Evolutionary conservation across 1,284 basidiomycete genomes (phyloP).

Genomic region (Boletus sp.): DNA sequence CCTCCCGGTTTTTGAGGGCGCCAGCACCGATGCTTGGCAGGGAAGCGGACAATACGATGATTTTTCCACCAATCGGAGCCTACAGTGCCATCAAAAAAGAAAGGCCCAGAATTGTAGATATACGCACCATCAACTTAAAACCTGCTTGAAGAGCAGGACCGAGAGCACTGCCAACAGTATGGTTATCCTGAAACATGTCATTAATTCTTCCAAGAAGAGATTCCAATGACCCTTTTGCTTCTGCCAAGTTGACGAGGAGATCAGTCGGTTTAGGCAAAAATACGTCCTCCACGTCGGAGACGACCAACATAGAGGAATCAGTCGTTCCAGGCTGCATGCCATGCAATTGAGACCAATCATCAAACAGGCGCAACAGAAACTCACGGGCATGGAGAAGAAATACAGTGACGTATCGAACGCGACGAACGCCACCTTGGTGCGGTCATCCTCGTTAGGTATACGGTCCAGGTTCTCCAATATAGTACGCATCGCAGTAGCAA

Average conservation of each 20-base stretch:
- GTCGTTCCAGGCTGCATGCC: slow-evolving; percentile 63
- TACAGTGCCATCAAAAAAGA: slow-evolving; percentile 27
- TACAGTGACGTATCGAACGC: slow-evolving; percentile 92
- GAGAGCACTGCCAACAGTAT: slow-evolving; percentile 87
- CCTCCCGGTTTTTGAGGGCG: slow-evolving; percentile 93
- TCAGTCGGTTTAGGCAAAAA: slow-evolving; percentile 97
- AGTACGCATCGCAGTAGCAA: slow-evolving; percentile 93
- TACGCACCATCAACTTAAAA: slow-evolving; percentile 83
- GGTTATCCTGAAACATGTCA: slow-evolving; percentile 97
- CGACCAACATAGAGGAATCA: slow-evolving; percentile 93
- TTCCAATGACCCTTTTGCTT: slow-evolving; percentile 81
- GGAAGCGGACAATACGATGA: slow-evolving; percentile 84
- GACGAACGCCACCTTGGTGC: slow-evolving; percentile 92
- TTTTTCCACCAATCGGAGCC: slow-evolving; percentile 93
- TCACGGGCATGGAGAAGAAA: slow-evolving; percentile 88
- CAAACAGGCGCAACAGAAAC: slow-evolving; percentile 26
- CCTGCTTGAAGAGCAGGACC: slow-evolving; percentile 96
- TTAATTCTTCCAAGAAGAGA: slow-evolving; percentile 77
- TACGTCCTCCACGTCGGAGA: slow-evolving; percentile 94
- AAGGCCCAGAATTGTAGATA: neutral
- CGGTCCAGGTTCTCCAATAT: slow-evolving; percentile 94
- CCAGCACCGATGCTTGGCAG: slow-evolving; percentile 89
- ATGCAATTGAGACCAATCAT: neutral
- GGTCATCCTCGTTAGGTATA: slow-evolving; percentile 90
- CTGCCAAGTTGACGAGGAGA: slow-evolving; percentile 89